These are phyloP conservation scores for Isatis tinctoria DNA, from an alignment of 345 rosid species.

Conservation along the genomic window DNA sequence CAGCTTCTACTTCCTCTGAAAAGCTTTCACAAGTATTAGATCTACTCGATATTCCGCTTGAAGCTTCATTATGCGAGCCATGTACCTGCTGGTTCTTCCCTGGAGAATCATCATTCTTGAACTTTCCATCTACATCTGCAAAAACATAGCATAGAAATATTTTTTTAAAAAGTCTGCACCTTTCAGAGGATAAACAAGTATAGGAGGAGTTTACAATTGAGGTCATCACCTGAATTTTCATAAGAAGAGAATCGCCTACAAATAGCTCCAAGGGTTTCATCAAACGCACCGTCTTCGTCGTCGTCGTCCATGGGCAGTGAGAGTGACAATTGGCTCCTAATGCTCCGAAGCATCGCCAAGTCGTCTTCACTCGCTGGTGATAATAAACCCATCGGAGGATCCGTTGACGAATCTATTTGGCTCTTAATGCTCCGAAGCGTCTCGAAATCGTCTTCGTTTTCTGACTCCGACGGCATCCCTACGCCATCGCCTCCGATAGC, in stretches of 20 bases:
- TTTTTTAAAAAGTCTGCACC: neutral
- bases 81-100: conserved; percentile 24
- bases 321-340: conserved; percentile 42
- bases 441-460: conserved; percentile 52
- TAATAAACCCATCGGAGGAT: conserved; percentile 25
- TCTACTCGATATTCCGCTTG: conserved; percentile 25
- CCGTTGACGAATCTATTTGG: conserved; percentile 36
- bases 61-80: conserved; percentile 21
- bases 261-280: conserved; percentile 56
- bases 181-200: neutral
- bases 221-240: conserved; percentile 40
- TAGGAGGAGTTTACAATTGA: neutral
- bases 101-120: conserved; percentile 19
- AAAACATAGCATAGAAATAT: neutral
- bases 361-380: conserved; percentile 44
- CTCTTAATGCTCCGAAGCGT: conserved; percentile 44
- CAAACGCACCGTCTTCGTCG: conserved; percentile 47
- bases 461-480: conserved; percentile 31
- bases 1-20: conserved; percentile 21
- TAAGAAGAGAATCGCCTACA: conserved; percentile 59
- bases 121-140: conserved; percentile 26
- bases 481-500: neutral
- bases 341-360: conserved; percentile 42
- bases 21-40: conserved; percentile 33
- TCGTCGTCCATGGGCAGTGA: conserved; percentile 27